These are phyloP conservation scores for Gamsiella multidivaricata DNA, from an alignment of 192 early-diverging fungal genomes.

Conservation along the genomic window DNA sequence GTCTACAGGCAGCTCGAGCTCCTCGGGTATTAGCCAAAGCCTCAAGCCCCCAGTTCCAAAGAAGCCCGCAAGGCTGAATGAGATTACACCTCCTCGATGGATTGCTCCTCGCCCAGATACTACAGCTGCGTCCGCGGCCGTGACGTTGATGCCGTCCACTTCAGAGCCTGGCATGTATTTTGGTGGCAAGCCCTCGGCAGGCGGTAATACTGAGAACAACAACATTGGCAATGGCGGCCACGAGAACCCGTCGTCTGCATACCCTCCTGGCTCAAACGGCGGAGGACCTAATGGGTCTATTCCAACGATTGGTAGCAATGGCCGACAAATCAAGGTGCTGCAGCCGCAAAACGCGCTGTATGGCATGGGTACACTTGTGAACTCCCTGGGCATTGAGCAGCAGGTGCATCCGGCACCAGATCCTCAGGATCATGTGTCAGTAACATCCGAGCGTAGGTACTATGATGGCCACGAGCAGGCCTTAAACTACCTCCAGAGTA, in stretches of 20 bases:
- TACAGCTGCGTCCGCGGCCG: not conserved
- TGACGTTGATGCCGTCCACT: slow-evolving; percentile 7
- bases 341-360: slow-evolving; percentile 39
- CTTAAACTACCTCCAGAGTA: slow-evolving; percentile 38
- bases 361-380: slow-evolving; percentile 41
- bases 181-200: slow-evolving; percentile 2
- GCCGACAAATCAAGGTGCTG: slow-evolving; percentile 21
- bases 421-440: not conserved
- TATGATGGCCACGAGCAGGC: slow-evolving; percentile 16
- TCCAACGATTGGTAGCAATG: not conserved
- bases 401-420: slow-evolving; percentile 26
- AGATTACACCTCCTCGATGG: slow-evolving; percentile 28
- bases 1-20: slow-evolving; percentile 52
- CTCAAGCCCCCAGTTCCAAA: slow-evolving; percentile 46
- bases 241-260: too few relatives aligned
- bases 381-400: slow-evolving; percentile 43
- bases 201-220: not conserved
- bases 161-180: slow-evolving; percentile 15
- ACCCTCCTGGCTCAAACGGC: not conserved
- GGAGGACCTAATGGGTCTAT: not conserved
- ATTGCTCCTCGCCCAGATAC: slow-evolving; percentile 37
- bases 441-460: not conserved
- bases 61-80: slow-evolving; percentile 32
- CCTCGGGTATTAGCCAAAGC: slow-evolving; percentile 34
- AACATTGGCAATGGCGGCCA: slow-evolving; percentile 4